Conservation (phyloP, 192 early-diverging fungal genomes). For the Coemansia sp. region DNA sequence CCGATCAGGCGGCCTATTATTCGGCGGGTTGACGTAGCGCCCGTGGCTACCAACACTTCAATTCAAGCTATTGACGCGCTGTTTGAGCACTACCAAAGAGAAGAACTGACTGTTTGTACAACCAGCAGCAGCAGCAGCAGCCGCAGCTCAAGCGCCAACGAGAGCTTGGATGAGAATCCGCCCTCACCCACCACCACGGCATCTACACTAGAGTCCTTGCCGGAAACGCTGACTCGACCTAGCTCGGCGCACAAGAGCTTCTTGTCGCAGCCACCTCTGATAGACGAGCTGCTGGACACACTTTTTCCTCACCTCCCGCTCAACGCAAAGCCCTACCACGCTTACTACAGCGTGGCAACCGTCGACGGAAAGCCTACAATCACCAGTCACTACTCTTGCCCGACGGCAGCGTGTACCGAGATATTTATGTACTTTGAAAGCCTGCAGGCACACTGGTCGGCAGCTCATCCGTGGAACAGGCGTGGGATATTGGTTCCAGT, state of each 20-base stretch:
- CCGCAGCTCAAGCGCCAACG: not conserved
- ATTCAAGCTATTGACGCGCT: constrained; percentile 33
- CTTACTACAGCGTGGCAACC: constrained; percentile 38
- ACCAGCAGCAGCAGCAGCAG: not conserved
- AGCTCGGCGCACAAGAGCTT: not conserved
- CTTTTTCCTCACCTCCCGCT: constrained; percentile 26
- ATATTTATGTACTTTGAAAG: constrained; percentile 21
- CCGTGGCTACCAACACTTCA: constrained; percentile 15
- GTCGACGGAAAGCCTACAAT: constrained; percentile 33
- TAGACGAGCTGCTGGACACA: constrained; percentile 24
- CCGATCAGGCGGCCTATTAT: constrained; percentile 14
- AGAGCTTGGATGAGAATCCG: not conserved
- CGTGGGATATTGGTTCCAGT: constrained; percentile 37
- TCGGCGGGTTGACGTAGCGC: constrained; percentile 25
- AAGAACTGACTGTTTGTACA: constrained; percentile 4
- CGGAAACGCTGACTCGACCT: not conserved
- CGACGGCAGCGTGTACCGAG: constrained; percentile 30
- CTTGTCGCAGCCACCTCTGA: not conserved
- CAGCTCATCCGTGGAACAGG: constrained; percentile 44
- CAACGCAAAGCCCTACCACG: constrained; percentile 21
- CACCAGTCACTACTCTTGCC: constrained; percentile 28
- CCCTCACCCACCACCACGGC: not conserved
- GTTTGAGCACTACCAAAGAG: constrained; percentile 18
- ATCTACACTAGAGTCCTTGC: constrained; percentile 2
- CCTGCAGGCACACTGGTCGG: constrained; percentile 32